Base-by-base conservation (phyloP, 2,329 filamentous ascomycete species). In the Sarocladium kiliense region DNA sequence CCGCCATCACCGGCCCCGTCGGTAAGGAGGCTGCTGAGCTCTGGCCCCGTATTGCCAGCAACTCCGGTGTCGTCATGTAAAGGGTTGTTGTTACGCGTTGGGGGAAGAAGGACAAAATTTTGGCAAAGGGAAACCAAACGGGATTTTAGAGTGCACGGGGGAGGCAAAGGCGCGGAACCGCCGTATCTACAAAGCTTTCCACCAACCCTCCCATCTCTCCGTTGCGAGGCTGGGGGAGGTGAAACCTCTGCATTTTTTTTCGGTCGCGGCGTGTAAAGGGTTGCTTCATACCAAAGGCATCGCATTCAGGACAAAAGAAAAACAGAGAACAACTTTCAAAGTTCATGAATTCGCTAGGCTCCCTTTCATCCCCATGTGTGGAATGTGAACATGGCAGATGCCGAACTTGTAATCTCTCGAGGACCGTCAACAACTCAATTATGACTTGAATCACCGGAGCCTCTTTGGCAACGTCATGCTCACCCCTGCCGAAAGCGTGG, bases 61-160 rank as follows among this genome's bases (percentile, higher is more conserved):
- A 99, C 89, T 96, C 93, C 61, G 94, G 94, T 87, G 94, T 99
- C 74, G 94, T 99, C 77, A 99, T 99, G 94, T 99, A 90, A 96
- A 82, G 66, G 67, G 70, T 60, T 67, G 26, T 66, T 63, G 54
- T 32, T 30, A 9, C 44, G 44, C 12, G 4, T 26, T n/a, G 55
- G 58, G 64, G 60, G 58, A 66, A 60, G 64, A 56, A 64, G 60
- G 64, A 66, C 67, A 4, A 53, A 53, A 41, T 41, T 26, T 21
- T 41, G 19, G 50, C 23, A 25, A 53, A 41, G 34, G 36, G 21
- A 27, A 32, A 41, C n/a, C 12, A 21, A 19, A 10, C 9, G 26
- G 16, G 3, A 12, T 36, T 51, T n/a, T 11, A 51, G 47, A 36
- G 47, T 18, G 19, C 14, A 16, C 27, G 25, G 47, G 47, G 18